Base-by-base conservation (phyloP, 192 early-diverging fungal species). In the Dissophora globulifera region DNA sequence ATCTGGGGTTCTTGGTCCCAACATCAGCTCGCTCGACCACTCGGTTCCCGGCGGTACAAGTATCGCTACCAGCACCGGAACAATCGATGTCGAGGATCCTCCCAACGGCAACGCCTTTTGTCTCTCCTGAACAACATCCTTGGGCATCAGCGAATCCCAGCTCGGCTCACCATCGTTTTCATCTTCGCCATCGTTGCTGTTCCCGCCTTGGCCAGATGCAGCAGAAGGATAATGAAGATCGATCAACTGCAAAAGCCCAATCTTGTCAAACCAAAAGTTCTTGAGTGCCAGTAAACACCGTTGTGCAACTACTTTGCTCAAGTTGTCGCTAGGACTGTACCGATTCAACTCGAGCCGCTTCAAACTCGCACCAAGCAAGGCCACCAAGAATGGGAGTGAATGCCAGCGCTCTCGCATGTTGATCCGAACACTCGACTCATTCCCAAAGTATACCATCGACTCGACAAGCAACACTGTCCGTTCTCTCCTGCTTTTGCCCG, bases 391-490 rank as follows among this genome's bases (percentile, higher is more conserved):
- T 2, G 33, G 23, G 30, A 76, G 23, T 0, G 63, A 46, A 1
- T 45, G 43, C 72, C 72, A 76, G 0, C 22, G 33, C 51, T 67
- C 72, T 5, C 72, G 57, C 72, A 76, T 76, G 25, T 76, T 65
- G 50, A 76, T 67, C 5, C 72, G 47, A 13, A 76, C 64, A 35
- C 64, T 67, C 0, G 72, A 66, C 58, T 76, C 72, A 12, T 16
- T 8, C 27, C 72, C 63, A 15, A 76, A 50, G 15, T 47, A 62
- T 1, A 62, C 49, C 13, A 61, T 61, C 10, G 61, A 40, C 22
- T 67, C 63, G 11, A 67, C 9, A 2, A 76, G 29, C 9, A 62
- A 27, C 25, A 62, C 7, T 22, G 52, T 49, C 19, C 62, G 57
- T 17, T 60, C 56, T 27, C 31, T 49, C 7, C 17, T 43, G 54